A percentile compares a stretch with the other conserved stretches of the same genome.
Evolutionary conservation across 495 filamentous ascomycete genomes (phyloP).

Genomic region (Neurospora sp.): DNA sequence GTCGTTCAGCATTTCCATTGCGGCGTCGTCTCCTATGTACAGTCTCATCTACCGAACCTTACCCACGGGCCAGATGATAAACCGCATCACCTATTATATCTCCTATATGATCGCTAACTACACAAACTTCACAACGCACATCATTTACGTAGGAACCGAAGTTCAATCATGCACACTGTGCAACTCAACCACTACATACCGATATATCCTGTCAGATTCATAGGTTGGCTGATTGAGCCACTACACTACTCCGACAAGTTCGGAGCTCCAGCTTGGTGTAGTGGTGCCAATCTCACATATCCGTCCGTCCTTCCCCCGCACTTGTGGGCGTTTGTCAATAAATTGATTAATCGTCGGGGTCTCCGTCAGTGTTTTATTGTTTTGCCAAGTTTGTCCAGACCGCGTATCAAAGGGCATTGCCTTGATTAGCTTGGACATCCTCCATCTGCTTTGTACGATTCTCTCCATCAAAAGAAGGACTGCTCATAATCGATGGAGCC

Average conservation of each 20-base stretch:
- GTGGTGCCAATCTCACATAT: neutral
- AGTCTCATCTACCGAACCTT: neutral
- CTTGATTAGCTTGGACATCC: no score
- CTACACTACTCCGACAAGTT: no score
- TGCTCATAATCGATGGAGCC: neutral
- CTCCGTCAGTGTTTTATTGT: neutral
- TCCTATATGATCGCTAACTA: neutral
- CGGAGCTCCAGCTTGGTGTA: no score
- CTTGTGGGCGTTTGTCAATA: neutral
- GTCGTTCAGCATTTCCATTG: neutral
- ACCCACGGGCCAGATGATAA: neutral
- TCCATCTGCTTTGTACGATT: neutral
- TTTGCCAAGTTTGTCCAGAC: neutral
- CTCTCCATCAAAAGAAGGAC: neutral
- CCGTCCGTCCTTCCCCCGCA: neutral
- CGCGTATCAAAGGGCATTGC: neutral
- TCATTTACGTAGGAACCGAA: neutral
- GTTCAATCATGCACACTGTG: neutral
- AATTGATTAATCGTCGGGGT: neutral
- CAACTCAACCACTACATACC: neutral
- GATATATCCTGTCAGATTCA: neutral
- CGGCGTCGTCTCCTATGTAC: neutral
- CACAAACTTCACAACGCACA: neutral
- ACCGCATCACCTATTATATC: neutral
- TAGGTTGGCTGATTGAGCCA: no score